Percentiles rank a stretch among this genome's conserved stretches.
Evolutionary conservation across 768 basidiomycete species (phyloP).

Genomic region (Auricularia auricula-judae): DNA sequence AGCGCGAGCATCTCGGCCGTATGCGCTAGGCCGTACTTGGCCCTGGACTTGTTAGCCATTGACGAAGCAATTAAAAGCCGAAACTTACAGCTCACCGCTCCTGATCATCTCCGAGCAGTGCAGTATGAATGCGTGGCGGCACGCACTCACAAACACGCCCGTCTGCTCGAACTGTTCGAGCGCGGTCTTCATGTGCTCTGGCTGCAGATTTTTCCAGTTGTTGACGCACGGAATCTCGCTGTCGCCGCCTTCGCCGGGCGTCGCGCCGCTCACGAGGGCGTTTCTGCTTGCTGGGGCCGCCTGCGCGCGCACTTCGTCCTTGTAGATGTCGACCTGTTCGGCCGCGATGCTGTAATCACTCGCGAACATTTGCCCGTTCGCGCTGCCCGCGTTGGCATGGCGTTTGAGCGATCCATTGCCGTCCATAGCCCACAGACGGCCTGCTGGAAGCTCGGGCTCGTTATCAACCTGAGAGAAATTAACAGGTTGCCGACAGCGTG

Average conservation of each 20-base stretch:
- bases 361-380: not conserved
- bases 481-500: not conserved
- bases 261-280: not conserved
- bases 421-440: constrained; percentile 8
- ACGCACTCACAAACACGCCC: not conserved
- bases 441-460: not conserved
- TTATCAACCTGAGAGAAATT: not conserved
- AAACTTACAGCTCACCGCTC: constrained; percentile 2
- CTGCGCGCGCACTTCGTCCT: not conserved
- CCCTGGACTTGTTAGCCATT: not conserved
- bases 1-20: not conserved
- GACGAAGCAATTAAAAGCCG: not conserved
- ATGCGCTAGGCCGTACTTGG: not conserved
- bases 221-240: not conserved
- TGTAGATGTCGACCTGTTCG: not conserved
- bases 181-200: not conserved
- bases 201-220: not conserved
- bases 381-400: not conserved
- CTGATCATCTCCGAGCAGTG: not conserved
- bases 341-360: not conserved
- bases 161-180: not conserved
- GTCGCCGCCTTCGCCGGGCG: not conserved
- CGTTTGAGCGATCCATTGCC: constrained; percentile 11
- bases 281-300: too few relatives aligned
- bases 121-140: not conserved